A percentile compares a stretch with the other conserved stretches of the same genome.
These are phyloP conservation scores for Begonia fuchsioides DNA, from an alignment of 306 rosid species.

Conservation along the genomic window DNA sequence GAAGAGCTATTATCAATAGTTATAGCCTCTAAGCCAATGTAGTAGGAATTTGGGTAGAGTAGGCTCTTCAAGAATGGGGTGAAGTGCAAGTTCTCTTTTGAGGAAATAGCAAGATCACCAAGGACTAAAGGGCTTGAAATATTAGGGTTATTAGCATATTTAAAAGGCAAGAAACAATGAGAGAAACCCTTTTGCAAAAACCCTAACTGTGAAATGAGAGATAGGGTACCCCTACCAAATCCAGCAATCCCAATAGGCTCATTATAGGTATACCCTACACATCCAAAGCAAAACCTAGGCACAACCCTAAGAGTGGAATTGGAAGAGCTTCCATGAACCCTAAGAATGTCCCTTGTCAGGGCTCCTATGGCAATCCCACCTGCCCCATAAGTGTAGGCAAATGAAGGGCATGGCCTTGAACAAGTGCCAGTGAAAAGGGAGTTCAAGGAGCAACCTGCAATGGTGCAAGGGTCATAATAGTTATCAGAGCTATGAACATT, in stretches of 20 bases:
- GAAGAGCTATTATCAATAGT: slow-evolving; percentile 15
- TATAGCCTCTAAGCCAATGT: slow-evolving; percentile 32
- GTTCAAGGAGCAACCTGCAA: slow-evolving; percentile 30
- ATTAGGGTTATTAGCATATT: slow-evolving; percentile 41
- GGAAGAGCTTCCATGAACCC: slow-evolving; percentile 18
- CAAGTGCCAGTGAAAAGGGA: slow-evolving; percentile 26
- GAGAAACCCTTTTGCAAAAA: slow-evolving; percentile 32
- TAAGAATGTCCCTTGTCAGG: slow-evolving; percentile 24
- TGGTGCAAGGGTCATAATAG: slow-evolving; percentile 25
- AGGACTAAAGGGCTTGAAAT: slow-evolving; percentile 35
- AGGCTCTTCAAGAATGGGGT: slow-evolving; percentile 39
- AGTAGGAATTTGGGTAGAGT: slow-evolving; percentile 31
- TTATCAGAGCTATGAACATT: slow-evolving; percentile 41
- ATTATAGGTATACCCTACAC: slow-evolving; percentile 26
- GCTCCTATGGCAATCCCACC: slow-evolving; percentile 25
- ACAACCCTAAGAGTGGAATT: slow-evolving; percentile 12
- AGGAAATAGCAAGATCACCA: slow-evolving; percentile 26
- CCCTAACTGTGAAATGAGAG: slow-evolving; percentile 41
- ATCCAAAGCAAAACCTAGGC: slow-evolving; percentile 36
- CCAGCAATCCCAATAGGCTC: slow-evolving; percentile 50
- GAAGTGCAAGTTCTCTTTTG: slow-evolving; percentile 21
- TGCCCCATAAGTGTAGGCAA: slow-evolving; percentile 36
- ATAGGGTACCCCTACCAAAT: slow-evolving; percentile 36
- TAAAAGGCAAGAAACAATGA: slow-evolving; percentile 39
- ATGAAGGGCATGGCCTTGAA: slow-evolving; percentile 38